phyloP scores from a whole-genome alignment of 768 basidiomycete genomes.

The Suillus ampliporus region DNA sequence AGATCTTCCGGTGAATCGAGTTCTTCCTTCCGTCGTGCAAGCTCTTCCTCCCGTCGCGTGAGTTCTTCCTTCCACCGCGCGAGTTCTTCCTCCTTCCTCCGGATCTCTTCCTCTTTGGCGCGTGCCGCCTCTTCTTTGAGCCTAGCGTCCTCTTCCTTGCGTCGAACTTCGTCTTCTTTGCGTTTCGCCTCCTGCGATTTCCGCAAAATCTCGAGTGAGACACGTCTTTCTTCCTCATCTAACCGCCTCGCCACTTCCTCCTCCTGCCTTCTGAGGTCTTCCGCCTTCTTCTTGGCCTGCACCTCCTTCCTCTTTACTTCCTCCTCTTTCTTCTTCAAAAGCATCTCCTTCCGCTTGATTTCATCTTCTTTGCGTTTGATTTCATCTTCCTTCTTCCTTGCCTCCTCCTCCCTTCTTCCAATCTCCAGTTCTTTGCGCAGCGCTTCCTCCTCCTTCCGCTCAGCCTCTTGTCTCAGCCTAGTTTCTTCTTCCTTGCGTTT shows the following conservation, averaged over 20 bases:
- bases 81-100: constrained; percentile 32
- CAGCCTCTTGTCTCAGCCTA: constrained; percentile 24
- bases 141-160: constrained; percentile 30
- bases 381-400: constrained; percentile 31
- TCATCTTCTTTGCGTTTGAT: constrained; percentile 26
- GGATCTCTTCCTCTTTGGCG: constrained; percentile 31
- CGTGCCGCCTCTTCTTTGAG: constrained; percentile 26
- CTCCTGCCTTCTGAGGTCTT: constrained; percentile 21
- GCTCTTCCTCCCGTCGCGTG: constrained; percentile 33
- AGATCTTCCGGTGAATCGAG: neutral
- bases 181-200: constrained; percentile 31
- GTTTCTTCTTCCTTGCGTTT: constrained; percentile 28
- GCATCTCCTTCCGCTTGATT: constrained; percentile 33
- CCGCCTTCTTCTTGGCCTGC: constrained; percentile 22
- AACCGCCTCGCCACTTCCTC: constrained; percentile 24
- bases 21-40: constrained; percentile 34
- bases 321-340: constrained; percentile 29
- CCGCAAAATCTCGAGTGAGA: constrained; percentile 10
- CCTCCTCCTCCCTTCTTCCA: constrained; percentile 22
- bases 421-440: constrained; percentile 30
- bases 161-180: constrained; percentile 28
- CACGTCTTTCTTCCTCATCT: constrained; percentile 28
- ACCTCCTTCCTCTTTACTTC: constrained; percentile 26
- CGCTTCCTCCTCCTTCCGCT: constrained; percentile 31
- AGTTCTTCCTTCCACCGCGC: constrained; percentile 36